A percentile compares a stretch with the other conserved stretches of the same genome.
phyloP scores from a whole-genome alignment of 495 filamentous ascomycete genomes.

The Amphirosellinia nigrospora region DNA sequence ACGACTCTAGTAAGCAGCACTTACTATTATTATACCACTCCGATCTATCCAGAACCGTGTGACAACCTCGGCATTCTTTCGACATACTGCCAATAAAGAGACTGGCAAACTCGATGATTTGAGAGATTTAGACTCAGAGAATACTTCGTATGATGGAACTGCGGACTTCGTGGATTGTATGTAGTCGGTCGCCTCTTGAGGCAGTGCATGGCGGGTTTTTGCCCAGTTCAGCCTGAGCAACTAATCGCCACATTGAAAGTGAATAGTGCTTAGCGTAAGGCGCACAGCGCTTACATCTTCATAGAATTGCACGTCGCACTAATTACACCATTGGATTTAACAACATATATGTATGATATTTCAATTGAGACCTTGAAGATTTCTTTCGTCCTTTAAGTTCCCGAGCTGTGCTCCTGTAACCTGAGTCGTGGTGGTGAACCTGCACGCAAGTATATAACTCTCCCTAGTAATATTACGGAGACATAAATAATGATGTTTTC shows the following conservation, averaged over 20 bases:
- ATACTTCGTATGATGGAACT: background rate
- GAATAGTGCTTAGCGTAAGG: background rate
- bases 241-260: background rate
- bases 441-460: too few relatives aligned
- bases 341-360: too few relatives aligned
- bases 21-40: slow-evolving; percentile 19
- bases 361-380: too few relatives aligned
- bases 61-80: background rate
- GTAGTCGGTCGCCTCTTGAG: background rate
- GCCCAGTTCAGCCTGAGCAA: background rate
- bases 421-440: too few relatives aligned
- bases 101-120: background rate
- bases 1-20: background rate
- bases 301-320: background rate
- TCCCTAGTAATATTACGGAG: too few relatives aligned
- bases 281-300: background rate
- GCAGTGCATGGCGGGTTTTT: slow-evolving; percentile 2
- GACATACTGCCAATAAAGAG: background rate
- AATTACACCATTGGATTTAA: background rate
- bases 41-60: background rate
- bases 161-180: background rate
- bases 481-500: too few relatives aligned
- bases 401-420: too few relatives aligned
- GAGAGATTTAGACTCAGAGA: background rate
- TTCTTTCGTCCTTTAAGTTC: too few relatives aligned